These are phyloP conservation scores for Phytophthora idaei DNA, from an alignment of 352 stramenopile genomes.

Conservation along the genomic window DNA sequence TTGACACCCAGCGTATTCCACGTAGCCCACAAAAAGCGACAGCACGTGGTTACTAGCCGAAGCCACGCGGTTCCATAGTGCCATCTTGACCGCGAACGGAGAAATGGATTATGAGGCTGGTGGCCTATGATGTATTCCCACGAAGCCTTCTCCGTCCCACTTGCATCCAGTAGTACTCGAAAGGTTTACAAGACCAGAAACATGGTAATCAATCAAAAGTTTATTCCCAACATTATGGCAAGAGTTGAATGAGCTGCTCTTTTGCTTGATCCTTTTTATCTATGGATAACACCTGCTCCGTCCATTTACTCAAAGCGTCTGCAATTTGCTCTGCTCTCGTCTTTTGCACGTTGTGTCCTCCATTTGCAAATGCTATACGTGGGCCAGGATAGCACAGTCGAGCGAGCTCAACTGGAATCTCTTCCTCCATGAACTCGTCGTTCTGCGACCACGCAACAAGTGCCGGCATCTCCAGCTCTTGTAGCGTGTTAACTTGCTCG, in stretches of 20 bases:
- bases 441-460: conserved; percentile 53
- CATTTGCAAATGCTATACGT: conserved; percentile 43
- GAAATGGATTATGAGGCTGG: background rate
- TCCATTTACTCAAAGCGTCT: conserved; percentile 31
- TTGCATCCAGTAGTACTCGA: background rate
- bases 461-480: conserved; percentile 26
- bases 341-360: conserved; percentile 72
- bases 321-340: conserved; percentile 45
- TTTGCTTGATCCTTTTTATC: conserved; percentile 7
- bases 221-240: conserved; percentile 11
- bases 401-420: conserved; percentile 44
- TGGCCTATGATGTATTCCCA: no score
- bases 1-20: background rate
- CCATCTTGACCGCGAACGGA: conserved; percentile 2
- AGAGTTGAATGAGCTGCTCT: conserved; percentile 2
- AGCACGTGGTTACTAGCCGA: background rate
- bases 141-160: background rate
- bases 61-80: background rate
- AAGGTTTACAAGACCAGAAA: conserved; percentile 27
- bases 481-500: conserved; percentile 36
- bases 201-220: background rate
- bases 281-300: conserved; percentile 17
- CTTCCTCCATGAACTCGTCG: conserved; percentile 56
- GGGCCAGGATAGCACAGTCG: conserved; percentile 36
- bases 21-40: background rate